Percentiles rank a stretch among this genome's conserved stretches.
Conservation (phyloP, 805 yeast species). For the Starmerella scarabaei region DNA sequence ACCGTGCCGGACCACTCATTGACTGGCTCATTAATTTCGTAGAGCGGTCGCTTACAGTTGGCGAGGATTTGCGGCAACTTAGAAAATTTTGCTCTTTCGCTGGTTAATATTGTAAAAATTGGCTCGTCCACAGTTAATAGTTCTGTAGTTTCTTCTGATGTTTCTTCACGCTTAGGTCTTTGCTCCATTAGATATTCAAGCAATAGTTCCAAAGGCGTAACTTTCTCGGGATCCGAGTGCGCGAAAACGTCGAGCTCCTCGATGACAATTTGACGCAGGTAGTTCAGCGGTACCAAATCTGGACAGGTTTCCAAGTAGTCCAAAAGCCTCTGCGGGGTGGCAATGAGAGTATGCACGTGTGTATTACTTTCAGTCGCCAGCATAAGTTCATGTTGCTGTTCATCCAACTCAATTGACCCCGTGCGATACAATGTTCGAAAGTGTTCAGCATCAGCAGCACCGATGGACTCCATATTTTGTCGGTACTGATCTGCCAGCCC, state of each 20-base stretch:
- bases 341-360: conserved; percentile 34
- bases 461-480: conserved; percentile 4
- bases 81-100: conserved; percentile 3
- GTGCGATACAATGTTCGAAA: conserved; percentile 21
- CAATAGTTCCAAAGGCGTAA: conserved; percentile 19
- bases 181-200: conserved; percentile 15
- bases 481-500: conserved; percentile 27
- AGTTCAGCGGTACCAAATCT: conserved; percentile 10
- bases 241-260: conserved; percentile 24
- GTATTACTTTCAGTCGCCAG: background rate
- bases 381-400: conserved; percentile 21
- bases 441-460: background rate
- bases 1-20: conserved; percentile 5
- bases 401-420: conserved; percentile 16
- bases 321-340: conserved; percentile 41
- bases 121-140: background rate
- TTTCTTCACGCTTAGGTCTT: background rate
- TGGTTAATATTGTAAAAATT: conserved; percentile 8
- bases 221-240: conserved; percentile 8
- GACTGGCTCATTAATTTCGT: conserved; percentile 7
- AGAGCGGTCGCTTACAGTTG: conserved; percentile 1
- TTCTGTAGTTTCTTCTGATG: background rate
- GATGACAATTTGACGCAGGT: conserved; percentile 20
- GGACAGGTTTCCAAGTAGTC: conserved; percentile 32
- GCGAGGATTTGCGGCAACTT: conserved; percentile 8